Evolutionary conservation across 2,329 filamentous ascomycete genomes (phyloP).

Genomic region (Neobulgaria alba): DNA sequence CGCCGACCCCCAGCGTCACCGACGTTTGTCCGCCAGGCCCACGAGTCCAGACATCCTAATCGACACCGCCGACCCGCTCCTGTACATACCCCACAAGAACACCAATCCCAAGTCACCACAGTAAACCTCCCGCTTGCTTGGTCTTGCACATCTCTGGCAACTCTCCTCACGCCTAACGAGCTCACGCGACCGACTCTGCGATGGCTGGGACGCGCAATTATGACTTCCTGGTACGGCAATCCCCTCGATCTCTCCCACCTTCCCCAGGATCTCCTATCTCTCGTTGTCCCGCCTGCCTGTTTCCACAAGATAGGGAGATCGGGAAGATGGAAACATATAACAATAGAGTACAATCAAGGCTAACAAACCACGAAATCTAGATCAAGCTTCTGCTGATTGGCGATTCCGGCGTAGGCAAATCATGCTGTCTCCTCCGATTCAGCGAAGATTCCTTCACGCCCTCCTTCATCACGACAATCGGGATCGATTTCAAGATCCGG

Average conservation of each 20-base stretch:
- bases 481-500: constrained; percentile 99
- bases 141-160: too few species aligned
- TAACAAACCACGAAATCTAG: too few species aligned
- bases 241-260: not conserved
- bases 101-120: too few species aligned
- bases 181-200: constrained; percentile 22
- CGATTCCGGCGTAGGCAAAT: constrained; percentile 99
- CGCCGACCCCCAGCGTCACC: too few species aligned
- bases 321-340: constrained; percentile 13
- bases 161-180: constrained; percentile 2
- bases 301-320: not conserved
- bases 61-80: too few species aligned
- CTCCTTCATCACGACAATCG: constrained; percentile 99
- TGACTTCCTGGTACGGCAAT: constrained; percentile 74
- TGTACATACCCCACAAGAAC: too few species aligned
- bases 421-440: constrained; percentile 93
- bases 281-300: too few species aligned
- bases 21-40: too few species aligned
- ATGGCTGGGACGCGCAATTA: constrained; percentile 99
- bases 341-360: too few species aligned
- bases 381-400: constrained; percentile 99
- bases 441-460: constrained; percentile 99
- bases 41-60: too few species aligned
- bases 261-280: too few species aligned
- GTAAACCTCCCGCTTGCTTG: too few species aligned